These are phyloP conservation scores for Microthlaspi erraticum DNA, from an alignment of 345 rosid genomes.

Conservation along the genomic window DNA sequence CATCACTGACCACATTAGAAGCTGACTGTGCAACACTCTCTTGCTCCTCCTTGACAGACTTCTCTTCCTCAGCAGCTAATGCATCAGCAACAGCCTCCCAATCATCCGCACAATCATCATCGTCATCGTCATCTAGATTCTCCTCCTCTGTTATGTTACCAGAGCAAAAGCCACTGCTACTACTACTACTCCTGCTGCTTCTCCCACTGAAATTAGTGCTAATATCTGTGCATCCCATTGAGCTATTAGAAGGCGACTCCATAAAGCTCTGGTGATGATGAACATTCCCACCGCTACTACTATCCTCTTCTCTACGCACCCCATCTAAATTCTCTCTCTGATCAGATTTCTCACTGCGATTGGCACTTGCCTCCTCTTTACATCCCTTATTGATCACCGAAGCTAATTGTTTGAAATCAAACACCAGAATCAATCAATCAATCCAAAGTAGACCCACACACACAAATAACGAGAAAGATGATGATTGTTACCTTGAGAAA, in stretches of 20 bases:
- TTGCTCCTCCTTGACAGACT: constrained; percentile 37
- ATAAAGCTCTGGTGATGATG: constrained; percentile 59
- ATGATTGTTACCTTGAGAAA: constrained; percentile 67
- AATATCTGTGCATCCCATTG: constrained; percentile 48
- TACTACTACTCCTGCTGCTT: constrained; percentile 60
- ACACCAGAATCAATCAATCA: constrained; percentile 25
- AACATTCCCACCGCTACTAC: constrained; percentile 45
- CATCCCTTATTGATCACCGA: constrained; percentile 61
- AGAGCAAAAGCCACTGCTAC: constrained; percentile 53
- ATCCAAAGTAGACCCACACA: neutral
- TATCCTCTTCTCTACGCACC: constrained; percentile 47
- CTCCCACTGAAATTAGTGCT: constrained; percentile 61
- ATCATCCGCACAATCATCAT: constrained; percentile 82
- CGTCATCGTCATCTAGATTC: constrained; percentile 65
- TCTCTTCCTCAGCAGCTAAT: constrained; percentile 64
- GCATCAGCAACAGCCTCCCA: constrained; percentile 99
- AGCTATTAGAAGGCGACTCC: constrained; percentile 67
- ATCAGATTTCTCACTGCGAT: constrained; percentile 25
- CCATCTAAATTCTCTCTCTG: constrained; percentile 51
- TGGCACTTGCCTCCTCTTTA: constrained; percentile 53
- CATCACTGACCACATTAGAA: constrained; percentile 23
- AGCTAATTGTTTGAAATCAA: constrained; percentile 40
- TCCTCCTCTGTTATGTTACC: constrained; percentile 78
- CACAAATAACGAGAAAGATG: neutral
- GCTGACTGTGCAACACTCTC: constrained; percentile 43